A percentile compares a stretch with the other conserved stretches of the same genome.
phyloP scores from a whole-genome alignment of 257 asterid genomes.

The Capsicum pubescens region DNA sequence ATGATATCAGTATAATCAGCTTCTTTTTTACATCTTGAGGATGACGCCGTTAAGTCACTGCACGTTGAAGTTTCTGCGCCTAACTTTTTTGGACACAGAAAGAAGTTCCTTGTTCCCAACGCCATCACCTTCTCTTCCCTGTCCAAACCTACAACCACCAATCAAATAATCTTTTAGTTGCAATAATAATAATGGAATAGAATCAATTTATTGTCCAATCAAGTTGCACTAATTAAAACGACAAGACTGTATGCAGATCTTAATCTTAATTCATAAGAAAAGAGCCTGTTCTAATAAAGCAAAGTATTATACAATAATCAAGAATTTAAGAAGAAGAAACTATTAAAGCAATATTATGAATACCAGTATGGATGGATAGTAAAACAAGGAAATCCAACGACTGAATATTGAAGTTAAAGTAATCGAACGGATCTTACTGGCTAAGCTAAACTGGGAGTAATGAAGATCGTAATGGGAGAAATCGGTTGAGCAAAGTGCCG shows the following conservation, averaged over 20 bases:
- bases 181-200: neutral
- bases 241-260: no score
- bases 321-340: no score
- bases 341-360: no score
- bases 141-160: slow-evolving; percentile 55
- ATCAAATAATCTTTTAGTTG: neutral
- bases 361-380: no score
- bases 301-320: no score
- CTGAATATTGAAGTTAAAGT: neutral
- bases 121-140: slow-evolving; percentile 59
- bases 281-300: no score
- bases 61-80: slow-evolving; percentile 8
- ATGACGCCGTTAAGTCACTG: slow-evolving; percentile 32
- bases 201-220: neutral
- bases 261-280: no score
- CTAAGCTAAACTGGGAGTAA: slow-evolving; percentile 91
- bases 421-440: slow-evolving; percentile 55
- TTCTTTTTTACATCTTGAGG: slow-evolving; percentile 55
- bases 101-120: slow-evolving; percentile 87
- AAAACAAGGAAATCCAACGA: no score
- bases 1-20: slow-evolving; percentile 45
- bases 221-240: neutral
- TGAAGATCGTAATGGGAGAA: slow-evolving; percentile 72
- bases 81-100: slow-evolving; percentile 52
- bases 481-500: slow-evolving; percentile 45